phyloP scores from a whole-genome alignment of 1,284 basidiomycete genomes.

The Schizophyllum commune region DNA sequence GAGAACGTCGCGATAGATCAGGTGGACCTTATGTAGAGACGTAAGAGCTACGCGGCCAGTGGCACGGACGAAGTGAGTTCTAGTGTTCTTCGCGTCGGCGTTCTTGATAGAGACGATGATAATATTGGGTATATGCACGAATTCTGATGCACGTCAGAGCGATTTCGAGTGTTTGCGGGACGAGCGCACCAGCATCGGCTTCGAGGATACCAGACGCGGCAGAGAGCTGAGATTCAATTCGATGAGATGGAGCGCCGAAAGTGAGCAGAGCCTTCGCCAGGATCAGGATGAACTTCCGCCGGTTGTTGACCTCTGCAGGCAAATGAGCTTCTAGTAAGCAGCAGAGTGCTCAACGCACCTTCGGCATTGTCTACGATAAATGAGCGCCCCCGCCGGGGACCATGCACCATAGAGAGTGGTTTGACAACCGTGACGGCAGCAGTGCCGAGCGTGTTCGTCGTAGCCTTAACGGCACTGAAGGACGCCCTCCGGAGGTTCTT shows the following conservation, averaged over 20 bases:
- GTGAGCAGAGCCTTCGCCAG: conserved; percentile 75
- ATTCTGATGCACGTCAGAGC: conserved; percentile 32
- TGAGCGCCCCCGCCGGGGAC: conserved; percentile 18
- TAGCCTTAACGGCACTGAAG: no score
- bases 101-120: conserved; percentile 75
- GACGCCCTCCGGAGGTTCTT: no score
- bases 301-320: conserved; percentile 47
- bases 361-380: conserved; percentile 27
- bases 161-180: no score
- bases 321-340: neutral
- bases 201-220: conserved; percentile 39
- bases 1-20: conserved; percentile 71
- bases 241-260: conserved; percentile 82
- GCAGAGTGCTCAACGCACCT: conserved; percentile 17
- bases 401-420: neutral
- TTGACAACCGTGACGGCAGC: neutral
- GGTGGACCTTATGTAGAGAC: conserved; percentile 64
- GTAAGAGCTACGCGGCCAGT: conserved; percentile 68
- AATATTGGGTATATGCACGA: conserved; percentile 75
- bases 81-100: conserved; percentile 46
- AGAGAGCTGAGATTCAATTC: conserved; percentile 74
- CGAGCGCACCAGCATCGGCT: conserved; percentile 31
- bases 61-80: conserved; percentile 75
- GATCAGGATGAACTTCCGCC: conserved; percentile 73
- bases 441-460: no score